Evolutionary conservation across 2,329 filamentous ascomycete species (phyloP).

Genomic region (Cladosporium phlei): DNA sequence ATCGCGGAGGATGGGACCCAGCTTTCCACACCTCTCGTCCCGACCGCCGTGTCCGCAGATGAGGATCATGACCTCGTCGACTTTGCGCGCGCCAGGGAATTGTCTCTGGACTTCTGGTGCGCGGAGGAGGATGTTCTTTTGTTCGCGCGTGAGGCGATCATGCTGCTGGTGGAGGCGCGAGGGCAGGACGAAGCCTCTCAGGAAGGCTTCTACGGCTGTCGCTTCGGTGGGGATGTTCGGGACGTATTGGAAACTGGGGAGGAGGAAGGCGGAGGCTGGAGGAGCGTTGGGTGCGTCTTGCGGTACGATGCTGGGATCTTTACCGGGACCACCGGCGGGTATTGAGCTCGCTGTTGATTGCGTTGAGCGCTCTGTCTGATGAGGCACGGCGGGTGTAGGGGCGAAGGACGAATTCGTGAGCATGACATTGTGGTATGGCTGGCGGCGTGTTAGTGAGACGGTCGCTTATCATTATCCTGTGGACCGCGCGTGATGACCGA

Average conservation of each 20-base stretch:
- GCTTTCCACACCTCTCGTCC: constrained; percentile 74
- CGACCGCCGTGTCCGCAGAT: constrained; percentile 84
- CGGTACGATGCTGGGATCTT: constrained; percentile 29
- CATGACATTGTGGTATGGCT: constrained; percentile 81
- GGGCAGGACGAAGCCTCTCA: constrained; percentile 64
- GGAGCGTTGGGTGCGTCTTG: constrained; percentile 20
- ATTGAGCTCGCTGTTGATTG: constrained; percentile 17
- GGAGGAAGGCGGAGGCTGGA: constrained; percentile 63
- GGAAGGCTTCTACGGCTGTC: constrained; percentile 51
- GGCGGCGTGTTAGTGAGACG: no score
- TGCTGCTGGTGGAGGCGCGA: constrained; percentile 58
- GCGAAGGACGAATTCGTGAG: constrained; percentile 72
- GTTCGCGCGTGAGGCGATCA: constrained; percentile 49
- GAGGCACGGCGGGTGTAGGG: constrained; percentile 38
- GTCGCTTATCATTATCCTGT: no score
- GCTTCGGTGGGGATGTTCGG: constrained; percentile 61
- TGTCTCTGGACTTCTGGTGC: constrained; percentile 43
- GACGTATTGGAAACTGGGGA: constrained; percentile 80
- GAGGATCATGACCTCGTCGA: constrained; percentile 68
- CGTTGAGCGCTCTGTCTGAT: constrained; percentile 15
- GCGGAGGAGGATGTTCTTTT: constrained; percentile 44
- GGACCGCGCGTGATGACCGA: constrained; percentile 36
- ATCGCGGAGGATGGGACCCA: constrained; percentile 66
- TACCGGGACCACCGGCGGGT: constrained; percentile 20
- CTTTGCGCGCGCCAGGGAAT: constrained; percentile 55